Base-by-base conservation (phyloP, 192 early-diverging fungal genomes). In the Gryganskiella cystojenkinii region DNA sequence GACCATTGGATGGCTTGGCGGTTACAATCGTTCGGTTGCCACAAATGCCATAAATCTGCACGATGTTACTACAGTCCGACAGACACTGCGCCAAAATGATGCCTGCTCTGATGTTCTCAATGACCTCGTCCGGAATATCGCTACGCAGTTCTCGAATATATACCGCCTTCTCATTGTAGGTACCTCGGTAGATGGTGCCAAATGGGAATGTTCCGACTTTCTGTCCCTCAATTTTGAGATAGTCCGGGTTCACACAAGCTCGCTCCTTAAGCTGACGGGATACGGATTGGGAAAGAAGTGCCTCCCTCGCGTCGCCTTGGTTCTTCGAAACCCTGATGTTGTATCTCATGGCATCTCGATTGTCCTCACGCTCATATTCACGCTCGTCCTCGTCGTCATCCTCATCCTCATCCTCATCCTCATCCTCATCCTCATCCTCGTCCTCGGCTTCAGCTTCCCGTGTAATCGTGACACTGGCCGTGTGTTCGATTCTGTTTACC, bases 181-280 rank as follows among this genome's bases (percentile, higher is more conserved):
- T 62, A 1, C 60, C 60, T 20, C 11, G 47, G 60, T 62, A 62
- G 60, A 62, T 62, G 44, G 28, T 62, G 31, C 60, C 60, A 62
- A 31, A 62, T 50, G 33, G 19, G 47, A 62, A 62, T 19, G 3
- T 62, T n/a, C 60, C 60, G 31, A 62, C 46, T 24, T 22, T 1
- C 17, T 37, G 15, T 42, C n/a, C 31, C 4, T 50, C 60, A n/a
- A 50, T 13, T 9, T 22, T 45, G 60, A 62, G 60, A 35, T 62
- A 19, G 60, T 62, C 60, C 17, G 46, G 47, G 46, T 62, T 50
- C 20, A 62, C 60, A 34, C 33, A 46, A 2, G 60, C 44, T 33
- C 60, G 45, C 3, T 50, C 3, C 30, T 28, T 10, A 27, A 59
- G 20, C 33, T 28, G 24, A 34, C 10, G n/a, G 31, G 60, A 27